Conservation (phyloP, 2,329 filamentous ascomycete species). For the Chrysoporthe austroafricana region DNA sequence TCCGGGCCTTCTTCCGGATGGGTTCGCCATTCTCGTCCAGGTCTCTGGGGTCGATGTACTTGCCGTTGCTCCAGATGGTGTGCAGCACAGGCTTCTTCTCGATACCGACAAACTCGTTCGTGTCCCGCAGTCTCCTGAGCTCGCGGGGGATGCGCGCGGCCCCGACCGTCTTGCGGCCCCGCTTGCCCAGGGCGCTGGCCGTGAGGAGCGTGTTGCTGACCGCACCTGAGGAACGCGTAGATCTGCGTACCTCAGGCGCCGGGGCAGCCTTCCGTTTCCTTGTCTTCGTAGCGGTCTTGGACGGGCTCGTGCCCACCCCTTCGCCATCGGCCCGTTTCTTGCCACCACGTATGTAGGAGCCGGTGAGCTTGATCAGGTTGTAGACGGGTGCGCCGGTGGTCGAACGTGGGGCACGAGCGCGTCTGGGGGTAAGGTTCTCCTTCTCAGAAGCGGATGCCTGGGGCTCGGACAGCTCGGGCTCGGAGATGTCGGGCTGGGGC, state of each 20-base stretch:
- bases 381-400: slow-evolving; percentile 61
- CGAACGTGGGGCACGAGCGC: slow-evolving; percentile 59
- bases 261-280: slow-evolving; percentile 36
- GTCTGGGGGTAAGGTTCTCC: slow-evolving; percentile 33
- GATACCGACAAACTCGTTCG: slow-evolving; percentile 64
- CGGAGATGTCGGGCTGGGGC: slow-evolving; percentile 14
- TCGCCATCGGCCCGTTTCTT: slow-evolving; percentile 59
- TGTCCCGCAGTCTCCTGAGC: slow-evolving; percentile 62
- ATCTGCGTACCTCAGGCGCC: slow-evolving; percentile 43
- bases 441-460: too few species aligned
- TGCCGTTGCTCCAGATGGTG: slow-evolving; percentile 69
- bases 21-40: slow-evolving; percentile 43
- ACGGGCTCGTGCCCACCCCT: slow-evolving; percentile 46
- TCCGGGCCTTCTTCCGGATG: slow-evolving; percentile 41
- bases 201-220: slow-evolving; percentile 47
- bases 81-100: slow-evolving; percentile 61
- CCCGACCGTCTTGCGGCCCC: slow-evolving; percentile 58
- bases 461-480: not conserved
- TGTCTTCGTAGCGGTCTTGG: slow-evolving; percentile 41
- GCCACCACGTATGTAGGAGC: slow-evolving; percentile 64
- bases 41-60: slow-evolving; percentile 54
- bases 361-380: slow-evolving; percentile 66
- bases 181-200: slow-evolving; percentile 63
- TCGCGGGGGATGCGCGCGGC: slow-evolving; percentile 60
- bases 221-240: slow-evolving; percentile 50